Base-by-base conservation (phyloP, 2,329 filamentous ascomycete species). In the Epichloe amarillans region DNA sequence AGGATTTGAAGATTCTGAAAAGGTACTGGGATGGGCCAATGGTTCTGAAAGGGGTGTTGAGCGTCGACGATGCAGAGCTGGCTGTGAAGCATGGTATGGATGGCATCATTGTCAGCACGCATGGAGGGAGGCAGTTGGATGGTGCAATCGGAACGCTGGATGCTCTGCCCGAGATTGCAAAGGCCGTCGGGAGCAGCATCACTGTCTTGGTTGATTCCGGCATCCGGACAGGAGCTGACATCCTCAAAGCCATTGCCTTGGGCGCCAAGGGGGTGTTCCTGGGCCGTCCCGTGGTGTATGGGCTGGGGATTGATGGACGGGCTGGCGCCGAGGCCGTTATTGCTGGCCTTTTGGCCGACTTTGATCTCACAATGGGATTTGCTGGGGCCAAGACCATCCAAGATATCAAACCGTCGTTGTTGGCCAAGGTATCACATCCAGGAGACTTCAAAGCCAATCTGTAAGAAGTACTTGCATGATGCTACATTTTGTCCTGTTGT, bases 1-100 rank as follows among this genome's bases (percentile, higher is more conserved):
- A 79, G 2, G 71, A 86, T 38, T 62, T 86, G 37, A 67, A 69
- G n/a, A 68, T 78, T 46, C 59, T 86, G 54, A 71, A 75, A 55
- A 67, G 75, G 57, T 62, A 81, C 52, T 86, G 82, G 79, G 71
- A 78, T 53, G 80, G 81, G 0, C 68, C 69, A 0, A 66, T 72
- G 21, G 61, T 72, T 12, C 61, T 70, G 39, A 72, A 72, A 47
- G 70, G 69, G 3, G 64, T 72, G 3, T 59, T 67, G 53, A 67
- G 62, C 6, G 66, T 67, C 3, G 64, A 69, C 10, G 69, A 72
- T 50, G 70, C 68, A 12, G 54, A 60, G n/a, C 53, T 64, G 2
- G 69, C 69, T 1, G 61, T 67, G 6, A 57, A 65, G 30, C 54
- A 68, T 39, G 67, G 66, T 2, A 59, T 68, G 15, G 64, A 70